phyloP scores from a whole-genome alignment of 2,329 filamentous ascomycete species.

The Mycocentrospora acerina region DNA sequence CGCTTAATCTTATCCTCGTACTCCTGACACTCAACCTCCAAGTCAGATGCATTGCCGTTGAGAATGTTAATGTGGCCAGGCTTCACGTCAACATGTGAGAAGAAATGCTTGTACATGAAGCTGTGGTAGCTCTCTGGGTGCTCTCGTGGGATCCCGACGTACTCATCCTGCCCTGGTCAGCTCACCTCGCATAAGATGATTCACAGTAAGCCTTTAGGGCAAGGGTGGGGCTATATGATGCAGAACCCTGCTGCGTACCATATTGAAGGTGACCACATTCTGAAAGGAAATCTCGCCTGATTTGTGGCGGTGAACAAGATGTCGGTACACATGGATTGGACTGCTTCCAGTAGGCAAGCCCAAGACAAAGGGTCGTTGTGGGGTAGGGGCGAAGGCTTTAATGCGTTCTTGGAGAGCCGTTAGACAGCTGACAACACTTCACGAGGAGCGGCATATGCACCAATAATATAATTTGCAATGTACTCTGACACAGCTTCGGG shows the following conservation, averaged over 20 bases:
- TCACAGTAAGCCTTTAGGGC: conserved; percentile 9
- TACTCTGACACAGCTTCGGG: conserved; percentile 69
- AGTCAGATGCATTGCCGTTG: conserved; percentile 74
- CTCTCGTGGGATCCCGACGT: conserved; percentile 78
- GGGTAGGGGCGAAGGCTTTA: conserved; percentile 71
- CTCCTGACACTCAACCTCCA: conserved; percentile 73
- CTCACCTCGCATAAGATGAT: conserved; percentile 16
- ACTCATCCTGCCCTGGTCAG: conserved; percentile 67
- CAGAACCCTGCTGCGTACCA: conserved; percentile 56
- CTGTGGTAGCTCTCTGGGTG: conserved; percentile 86
- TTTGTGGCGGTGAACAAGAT: conserved; percentile 71
- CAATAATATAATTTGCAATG: conserved; percentile 79
- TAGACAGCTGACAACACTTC: conserved; percentile 21
- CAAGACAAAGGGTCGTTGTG: conserved; percentile 74
- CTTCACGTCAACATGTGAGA: conserved; percentile 79
- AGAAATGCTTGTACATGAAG: conserved; percentile 93
- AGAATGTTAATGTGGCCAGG: conserved; percentile 83
- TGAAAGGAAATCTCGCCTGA: conserved; percentile 77
- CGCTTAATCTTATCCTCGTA: conserved; percentile 78
- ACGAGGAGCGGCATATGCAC: conserved; percentile 42
- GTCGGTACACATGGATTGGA: conserved; percentile 74
- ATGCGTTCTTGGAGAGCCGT: conserved; percentile 63
- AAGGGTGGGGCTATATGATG: conserved; percentile 14
- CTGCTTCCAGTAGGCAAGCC: conserved; percentile 83
- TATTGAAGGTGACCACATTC: conserved; percentile 90